Conservation (phyloP, 192 early-diverging fungal species). For the Mortierella hygrophila region DNA sequence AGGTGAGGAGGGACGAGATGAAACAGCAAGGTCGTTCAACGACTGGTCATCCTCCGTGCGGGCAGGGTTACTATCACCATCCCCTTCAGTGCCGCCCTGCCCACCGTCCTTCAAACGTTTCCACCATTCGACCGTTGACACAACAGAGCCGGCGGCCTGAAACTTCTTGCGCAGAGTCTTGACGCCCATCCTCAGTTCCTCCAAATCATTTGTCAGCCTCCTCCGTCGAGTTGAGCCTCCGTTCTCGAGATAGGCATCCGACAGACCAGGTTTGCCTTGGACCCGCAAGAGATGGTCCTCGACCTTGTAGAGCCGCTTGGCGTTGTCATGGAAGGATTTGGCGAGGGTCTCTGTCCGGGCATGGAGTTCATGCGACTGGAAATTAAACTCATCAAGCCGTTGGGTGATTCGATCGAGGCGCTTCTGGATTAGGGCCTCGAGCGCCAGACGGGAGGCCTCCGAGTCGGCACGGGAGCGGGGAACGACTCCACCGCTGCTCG, state of each 20-base stretch:
- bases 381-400: constrained; percentile 29
- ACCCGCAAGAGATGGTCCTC: constrained; percentile 43
- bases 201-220: constrained; percentile 41
- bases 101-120: constrained; percentile 15
- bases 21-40: not conserved
- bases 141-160: constrained; percentile 31
- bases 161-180: constrained; percentile 49
- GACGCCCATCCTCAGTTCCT: constrained; percentile 46
- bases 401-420: constrained; percentile 25
- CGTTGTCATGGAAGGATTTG: constrained; percentile 22
- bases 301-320: constrained; percentile 36
- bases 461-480: constrained; percentile 38
- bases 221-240: not conserved
- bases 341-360: constrained; percentile 15
- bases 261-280: constrained; percentile 49
- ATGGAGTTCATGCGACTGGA: constrained; percentile 25
- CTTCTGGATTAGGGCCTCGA: constrained; percentile 37
- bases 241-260: constrained; percentile 16
- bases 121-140: constrained; percentile 34
- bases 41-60: not conserved
- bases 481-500: constrained; percentile 27
- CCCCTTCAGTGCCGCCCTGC: no score
- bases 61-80: not conserved
- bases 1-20: not conserved
- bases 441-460: constrained; percentile 24